These are phyloP conservation scores for Trichoderma asperelloides DNA, from an alignment of 495 filamentous ascomycete species.

Conservation along the genomic window DNA sequence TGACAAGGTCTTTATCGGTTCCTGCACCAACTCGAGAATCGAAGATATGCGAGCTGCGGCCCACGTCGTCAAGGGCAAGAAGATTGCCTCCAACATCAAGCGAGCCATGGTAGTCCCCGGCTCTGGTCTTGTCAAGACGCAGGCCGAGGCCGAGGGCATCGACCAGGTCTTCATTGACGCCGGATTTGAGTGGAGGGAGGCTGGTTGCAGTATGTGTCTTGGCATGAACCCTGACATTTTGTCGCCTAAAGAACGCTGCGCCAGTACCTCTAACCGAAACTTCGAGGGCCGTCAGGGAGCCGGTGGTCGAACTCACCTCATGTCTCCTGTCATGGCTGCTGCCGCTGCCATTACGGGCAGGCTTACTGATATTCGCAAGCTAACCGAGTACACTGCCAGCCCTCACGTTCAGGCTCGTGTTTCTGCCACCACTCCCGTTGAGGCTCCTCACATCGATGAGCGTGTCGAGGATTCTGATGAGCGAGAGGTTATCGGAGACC, in stretches of 20 bases:
- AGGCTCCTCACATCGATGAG: conserved; percentile 63
- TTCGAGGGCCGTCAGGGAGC: conserved; percentile 97
- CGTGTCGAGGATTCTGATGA: conserved; percentile 59
- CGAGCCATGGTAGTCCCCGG: conserved; percentile 94
- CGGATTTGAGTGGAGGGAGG: conserved; percentile 97
- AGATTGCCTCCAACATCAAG: conserved; percentile 79
- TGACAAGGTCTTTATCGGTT: conserved; percentile 97
- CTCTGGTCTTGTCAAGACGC: conserved; percentile 87
- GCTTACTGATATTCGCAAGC: conserved; percentile 80
- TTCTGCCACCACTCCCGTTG: conserved; percentile 11
- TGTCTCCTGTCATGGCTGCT: conserved; percentile 96
- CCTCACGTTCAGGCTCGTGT: conserved; percentile 34
- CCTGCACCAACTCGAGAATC: conserved; percentile 94
- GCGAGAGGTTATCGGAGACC: conserved; percentile 67
- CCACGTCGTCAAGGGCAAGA: conserved; percentile 73
- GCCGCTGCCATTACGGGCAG: conserved; percentile 84
- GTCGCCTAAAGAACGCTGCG: conserved; percentile 87
- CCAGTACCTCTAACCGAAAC: conserved; percentile 92
- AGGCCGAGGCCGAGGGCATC: conserved; percentile 85
- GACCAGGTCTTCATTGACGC: conserved; percentile 87
- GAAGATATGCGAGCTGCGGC: conserved; percentile 91
- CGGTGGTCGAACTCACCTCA: conserved; percentile 84
- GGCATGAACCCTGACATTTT: conserved; percentile 99
- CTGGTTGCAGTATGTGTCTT: conserved; percentile 96
- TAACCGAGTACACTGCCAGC: conserved; percentile 51